Evolutionary conservation across 192 early-diverging fungal genomes (phyloP).

Genomic region (Phlyctochytrium arcticum): DNA sequence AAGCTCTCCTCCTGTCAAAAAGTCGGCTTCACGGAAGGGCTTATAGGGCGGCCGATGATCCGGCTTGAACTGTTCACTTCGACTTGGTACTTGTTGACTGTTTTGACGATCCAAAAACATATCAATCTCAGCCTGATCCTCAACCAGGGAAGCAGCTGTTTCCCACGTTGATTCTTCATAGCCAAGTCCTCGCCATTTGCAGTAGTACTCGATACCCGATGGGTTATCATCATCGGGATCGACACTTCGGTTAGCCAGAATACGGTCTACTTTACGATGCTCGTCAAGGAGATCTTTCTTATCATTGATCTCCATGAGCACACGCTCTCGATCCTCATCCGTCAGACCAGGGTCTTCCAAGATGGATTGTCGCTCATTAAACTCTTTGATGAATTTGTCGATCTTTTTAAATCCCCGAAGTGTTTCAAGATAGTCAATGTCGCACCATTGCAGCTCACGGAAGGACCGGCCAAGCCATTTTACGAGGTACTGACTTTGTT

Average conservation of each 20-base stretch:
- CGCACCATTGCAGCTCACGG: constrained; percentile 89
- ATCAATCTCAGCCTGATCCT: constrained; percentile 83
- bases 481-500: constrained; percentile 71
- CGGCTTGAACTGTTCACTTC: constrained; percentile 50
- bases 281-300: constrained; percentile 76
- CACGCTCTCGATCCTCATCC: constrained; percentile 85
- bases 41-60: constrained; percentile 71
- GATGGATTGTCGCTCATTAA: constrained; percentile 54
- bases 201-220: constrained; percentile 77
- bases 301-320: constrained; percentile 79
- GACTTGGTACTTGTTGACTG: constrained; percentile 67
- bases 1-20: constrained; percentile 79
- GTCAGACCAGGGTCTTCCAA: constrained; percentile 65
- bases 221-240: constrained; percentile 24
- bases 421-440: constrained; percentile 54
- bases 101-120: constrained; percentile 75
- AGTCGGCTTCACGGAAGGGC: constrained; percentile 69
- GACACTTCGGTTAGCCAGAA: constrained; percentile 67
- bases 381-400: constrained; percentile 74
- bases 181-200: constrained; percentile 85
- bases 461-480: constrained; percentile 94
- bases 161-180: constrained; percentile 95
- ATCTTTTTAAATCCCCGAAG: constrained; percentile 87
- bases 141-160: constrained; percentile 54
- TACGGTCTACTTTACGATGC: constrained; percentile 82